Percentiles rank a stretch among this genome's conserved stretches.
Conservation (phyloP, 371 early-diverging fungal species). For the Dipsacomyces acuminosporus region DNA sequence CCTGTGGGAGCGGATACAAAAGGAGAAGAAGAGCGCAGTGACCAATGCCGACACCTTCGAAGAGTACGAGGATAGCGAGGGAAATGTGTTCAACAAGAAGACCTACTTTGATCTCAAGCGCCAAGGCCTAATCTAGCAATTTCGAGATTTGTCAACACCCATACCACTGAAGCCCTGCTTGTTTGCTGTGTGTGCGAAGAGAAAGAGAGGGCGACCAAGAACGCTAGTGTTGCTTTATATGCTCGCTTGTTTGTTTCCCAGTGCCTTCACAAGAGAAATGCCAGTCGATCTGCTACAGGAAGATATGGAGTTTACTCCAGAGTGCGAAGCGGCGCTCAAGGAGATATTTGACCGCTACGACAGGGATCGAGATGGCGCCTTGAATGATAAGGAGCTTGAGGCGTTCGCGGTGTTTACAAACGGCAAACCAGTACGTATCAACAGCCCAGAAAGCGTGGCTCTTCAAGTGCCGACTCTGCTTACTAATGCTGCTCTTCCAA, state of each 20-base stretch:
- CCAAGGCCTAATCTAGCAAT: slow-evolving; percentile 76
- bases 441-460: background rate
- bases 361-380: slow-evolving; percentile 50
- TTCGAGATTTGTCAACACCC: background rate
- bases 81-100: slow-evolving; percentile 97
- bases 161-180: background rate
- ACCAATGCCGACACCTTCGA: slow-evolving; percentile 59
- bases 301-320: slow-evolving; percentile 44
- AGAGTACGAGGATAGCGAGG: slow-evolving; percentile 95
- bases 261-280: slow-evolving; percentile 17
- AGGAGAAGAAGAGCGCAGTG: slow-evolving; percentile 17
- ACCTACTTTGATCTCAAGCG: slow-evolving; percentile 93
- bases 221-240: too few species aligned
- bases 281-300: slow-evolving; percentile 28
- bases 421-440: slow-evolving; percentile 45
- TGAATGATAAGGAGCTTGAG: slow-evolving; percentile 51
- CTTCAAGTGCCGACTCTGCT: too few species aligned
- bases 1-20: slow-evolving; percentile 80
- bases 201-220: too few species aligned
- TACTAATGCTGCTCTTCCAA: too few species aligned
- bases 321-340: slow-evolving; percentile 33
- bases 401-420: slow-evolving; percentile 56
- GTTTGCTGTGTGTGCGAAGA: too few species aligned
- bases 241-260: background rate
- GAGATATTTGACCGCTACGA: slow-evolving; percentile 57